Evolutionary conservation across 2,329 filamentous ascomycete species (phyloP), one percentile per base, ranked within the genome.

Genomic region (Exserohilum rostratum): DNA sequence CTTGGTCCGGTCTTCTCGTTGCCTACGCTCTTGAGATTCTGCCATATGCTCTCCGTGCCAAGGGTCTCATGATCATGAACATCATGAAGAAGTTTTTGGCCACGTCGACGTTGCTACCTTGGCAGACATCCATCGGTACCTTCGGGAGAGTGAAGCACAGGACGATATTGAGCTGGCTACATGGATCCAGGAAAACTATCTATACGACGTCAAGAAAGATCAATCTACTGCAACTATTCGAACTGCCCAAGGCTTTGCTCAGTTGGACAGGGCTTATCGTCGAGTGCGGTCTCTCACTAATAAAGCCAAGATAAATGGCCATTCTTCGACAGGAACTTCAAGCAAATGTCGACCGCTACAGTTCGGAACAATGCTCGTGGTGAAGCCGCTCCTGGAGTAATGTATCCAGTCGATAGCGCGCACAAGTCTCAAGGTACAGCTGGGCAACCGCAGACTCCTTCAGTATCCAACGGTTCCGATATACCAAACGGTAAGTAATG

Each of bases 1-100:
- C 82, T 20, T 86, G 82, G 82, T 84, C 83, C 27, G 82, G 82
- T 54, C 78, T 86, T 29, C 78, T 85, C 17, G 77, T 85, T 60
- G 81, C 80, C 43, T 86, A 82, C 65, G 74, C 77, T 2, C 75
- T 78, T 22, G 80, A 83, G 61, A 81, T 82, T 57, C 68, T 81
- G 45, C 79, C 80, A 1, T 82, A 78, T 66, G 74, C 73, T 39
- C 76, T 82, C 34, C 79, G 80, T 46, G 78, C 78, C 53, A 81
- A 81, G 71, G 80, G 79, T 43, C 69, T 81, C 43, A 72, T 70
- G 46, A 61, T 87, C 60, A 85, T 87, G 82, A 87, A 22, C 50
- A 61, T 22, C 57, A 64, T 5, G 61, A 62, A 13, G 57, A 60
- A 22, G 46, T 60, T 2, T 58, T 60, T 11, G 69, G 68, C 15